These are phyloP conservation scores for Periconia sp. DNA, from an alignment of 2,329 filamentous ascomycete genomes.

Conservation along the genomic window DNA sequence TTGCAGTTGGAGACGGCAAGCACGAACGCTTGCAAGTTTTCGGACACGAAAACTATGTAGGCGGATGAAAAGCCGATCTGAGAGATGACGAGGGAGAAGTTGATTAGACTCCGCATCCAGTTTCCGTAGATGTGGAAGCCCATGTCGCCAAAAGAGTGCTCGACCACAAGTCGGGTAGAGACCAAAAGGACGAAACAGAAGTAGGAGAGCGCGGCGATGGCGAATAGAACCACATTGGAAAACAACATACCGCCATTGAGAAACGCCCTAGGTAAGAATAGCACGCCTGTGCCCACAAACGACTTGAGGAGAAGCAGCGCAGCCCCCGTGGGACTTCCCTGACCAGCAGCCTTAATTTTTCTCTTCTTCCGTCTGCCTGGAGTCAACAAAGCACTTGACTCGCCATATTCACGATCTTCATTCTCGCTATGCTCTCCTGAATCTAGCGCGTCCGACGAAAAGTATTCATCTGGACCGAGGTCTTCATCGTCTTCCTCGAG, in stretches of 20 bases:
- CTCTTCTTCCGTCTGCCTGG: conserved; percentile 69
- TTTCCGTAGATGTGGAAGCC: conserved; percentile 88
- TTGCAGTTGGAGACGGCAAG: conserved; percentile 87
- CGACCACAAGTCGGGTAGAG: conserved; percentile 78
- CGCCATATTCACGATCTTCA: conserved; percentile 76
- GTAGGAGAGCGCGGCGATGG: conserved; percentile 84
- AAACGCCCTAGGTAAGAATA: conserved; percentile 91
- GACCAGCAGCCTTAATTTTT: conserved; percentile 77
- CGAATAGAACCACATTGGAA: conserved; percentile 86
- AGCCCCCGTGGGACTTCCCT: conserved; percentile 76
- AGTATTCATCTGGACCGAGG: conserved; percentile 85
- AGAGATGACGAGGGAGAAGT: conserved; percentile 89
- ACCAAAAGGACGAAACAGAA: conserved; percentile 97
- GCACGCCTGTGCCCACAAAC: conserved; percentile 93
- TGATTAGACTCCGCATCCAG: conserved; percentile 84
- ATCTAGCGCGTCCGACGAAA: conserved; percentile 74
- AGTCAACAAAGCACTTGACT: conserved; percentile 79
- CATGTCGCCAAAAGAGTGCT: conserved; percentile 97
- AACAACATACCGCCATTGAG: conserved; percentile 98
- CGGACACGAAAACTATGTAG: conserved; percentile 95
- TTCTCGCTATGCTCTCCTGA: conserved; percentile 58
- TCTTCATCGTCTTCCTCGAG: conserved; percentile 95
- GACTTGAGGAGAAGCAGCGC: conserved; percentile 89
- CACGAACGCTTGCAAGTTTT: conserved; percentile 94
- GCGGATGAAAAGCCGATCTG: conserved; percentile 94